Evolutionary conservation across 1,139 yeast genomes (phyloP), one percentile per base, ranked within the genome.

Genomic region (Candida freyschussii): DNA sequence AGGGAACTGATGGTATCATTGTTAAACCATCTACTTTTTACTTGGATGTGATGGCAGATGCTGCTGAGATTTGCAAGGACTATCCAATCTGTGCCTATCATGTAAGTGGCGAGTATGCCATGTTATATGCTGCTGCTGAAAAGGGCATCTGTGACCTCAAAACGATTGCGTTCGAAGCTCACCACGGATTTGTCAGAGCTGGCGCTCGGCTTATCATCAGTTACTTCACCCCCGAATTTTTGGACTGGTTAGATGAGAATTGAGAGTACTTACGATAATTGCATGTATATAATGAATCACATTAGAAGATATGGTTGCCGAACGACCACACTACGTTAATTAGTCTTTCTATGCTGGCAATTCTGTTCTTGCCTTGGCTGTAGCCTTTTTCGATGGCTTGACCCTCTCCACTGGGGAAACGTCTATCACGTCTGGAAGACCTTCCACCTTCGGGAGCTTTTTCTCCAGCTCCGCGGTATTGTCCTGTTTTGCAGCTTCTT

Each of bases 41-140:
- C 59, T 70, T 91, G 52, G 99, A 91, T 57, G 72, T 91, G 37
- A 81, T 91, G 57, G 70, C 81, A 41, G 96, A 91, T 54, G 96
- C 98, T 1, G 69, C 91, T 24, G 78, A 73, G 49, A 69, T 89
- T 35, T 85, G 95, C 56, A 61, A 67, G 34, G 93, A 91, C 57
- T 75, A 82, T 49, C 98, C 98, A 18, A 67, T 91, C 32, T 87
- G 96, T 55, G 93, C 95, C 17, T 91, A 91, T 60, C 98, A 93
- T 58, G 99, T 91, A 20, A 78, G 93, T 59, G 99, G 99, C 29
- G 99, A 91, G 61, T 91, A 76, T 56, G 96, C 98, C 30, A 91
- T 93, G 98, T 65, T 91, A 45, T 95, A 89, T 56, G 98, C 98
- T 8, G 98, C 96, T 32, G 97, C 97, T 19, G 96, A 89, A 51